Evolutionary conservation across 805 yeast genomes (phyloP).

Genomic region (Saccharomycopsis sp.): DNA sequence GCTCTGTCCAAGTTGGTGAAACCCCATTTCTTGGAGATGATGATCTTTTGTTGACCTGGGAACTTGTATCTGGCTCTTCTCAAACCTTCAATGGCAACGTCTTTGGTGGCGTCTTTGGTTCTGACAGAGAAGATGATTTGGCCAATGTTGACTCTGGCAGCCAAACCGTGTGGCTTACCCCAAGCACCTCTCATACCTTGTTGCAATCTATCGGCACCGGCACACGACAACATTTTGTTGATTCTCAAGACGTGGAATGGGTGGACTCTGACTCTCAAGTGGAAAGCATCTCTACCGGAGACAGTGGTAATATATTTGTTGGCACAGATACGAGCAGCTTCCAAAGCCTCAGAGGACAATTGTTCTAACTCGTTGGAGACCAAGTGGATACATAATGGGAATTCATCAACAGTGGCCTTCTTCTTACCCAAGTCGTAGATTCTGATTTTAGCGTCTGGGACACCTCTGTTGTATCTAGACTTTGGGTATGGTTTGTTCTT

Average conservation of each 20-base stretch:
- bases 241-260: slow-evolving; percentile 99
- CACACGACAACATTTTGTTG: slow-evolving; percentile 99
- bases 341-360: slow-evolving; percentile 98
- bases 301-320: slow-evolving; percentile 98
- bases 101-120: slow-evolving; percentile 98
- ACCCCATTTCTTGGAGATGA: slow-evolving; percentile 99
- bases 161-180: slow-evolving; percentile 99
- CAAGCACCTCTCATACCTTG: slow-evolving; percentile 99
- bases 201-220: slow-evolving; percentile 99
- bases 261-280: slow-evolving; percentile 99
- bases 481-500: slow-evolving; percentile 99
- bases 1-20: slow-evolving; percentile 99
- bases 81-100: slow-evolving; percentile 95
- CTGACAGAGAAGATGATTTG: slow-evolving; percentile 97
- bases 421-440: slow-evolving; percentile 99
- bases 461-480: slow-evolving; percentile 99
- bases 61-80: slow-evolving; percentile 99
- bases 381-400: slow-evolving; percentile 98
- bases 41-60: slow-evolving; percentile 99
- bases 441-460: slow-evolving; percentile 99
- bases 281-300: slow-evolving; percentile 99
- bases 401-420: slow-evolving; percentile 99
- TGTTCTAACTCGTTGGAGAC: slow-evolving; percentile 99
- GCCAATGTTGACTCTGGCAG: slow-evolving; percentile 98
- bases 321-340: slow-evolving; percentile 99